These are phyloP conservation scores for Monilinia fructicola DNA, from an alignment of 2,329 filamentous ascomycete species.

Conservation along the genomic window DNA sequence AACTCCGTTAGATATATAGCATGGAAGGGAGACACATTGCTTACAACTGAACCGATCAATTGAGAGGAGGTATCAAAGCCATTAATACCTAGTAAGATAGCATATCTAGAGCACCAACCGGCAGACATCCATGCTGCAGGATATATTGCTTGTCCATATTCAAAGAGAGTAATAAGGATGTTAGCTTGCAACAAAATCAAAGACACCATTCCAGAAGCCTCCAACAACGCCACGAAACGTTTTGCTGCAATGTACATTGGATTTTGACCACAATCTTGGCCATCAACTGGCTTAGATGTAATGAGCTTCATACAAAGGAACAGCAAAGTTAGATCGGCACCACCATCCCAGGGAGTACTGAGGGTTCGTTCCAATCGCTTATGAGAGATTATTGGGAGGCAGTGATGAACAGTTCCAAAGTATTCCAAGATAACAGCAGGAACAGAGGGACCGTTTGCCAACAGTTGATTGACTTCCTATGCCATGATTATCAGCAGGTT, in stretches of 20 bases:
- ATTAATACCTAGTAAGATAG: conserved; percentile 48
- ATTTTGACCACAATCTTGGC: conserved; percentile 42
- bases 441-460: conserved; percentile 44
- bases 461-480: conserved; percentile 44
- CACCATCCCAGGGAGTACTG: conserved; percentile 46
- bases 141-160: conserved; percentile 51
- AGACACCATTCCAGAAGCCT: conserved; percentile 46
- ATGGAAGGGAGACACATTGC: conserved; percentile 22
- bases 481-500: conserved; percentile 3
- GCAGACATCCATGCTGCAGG: conserved; percentile 52
- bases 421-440: conserved; percentile 45
- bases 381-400: conserved; percentile 50
- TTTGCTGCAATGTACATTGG: conserved; percentile 48
- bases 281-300: conserved; percentile 42
- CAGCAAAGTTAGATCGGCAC: conserved; percentile 48
- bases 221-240: conserved; percentile 45
- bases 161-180: conserved; percentile 49
- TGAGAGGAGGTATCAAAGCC: conserved; percentile 41
- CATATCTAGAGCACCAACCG: conserved; percentile 48
- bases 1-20: conserved; percentile 13
- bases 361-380: conserved; percentile 46
- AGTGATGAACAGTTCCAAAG: conserved; percentile 48
- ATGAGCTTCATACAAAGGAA: conserved; percentile 52
- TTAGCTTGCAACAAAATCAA: conserved; percentile 48
- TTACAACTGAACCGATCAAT: conserved; percentile 43